Percentiles rank a stretch among this genome's conserved stretches.
phyloP scores from a whole-genome alignment of 305 asterid genomes.

The Ruellia speciosa region DNA sequence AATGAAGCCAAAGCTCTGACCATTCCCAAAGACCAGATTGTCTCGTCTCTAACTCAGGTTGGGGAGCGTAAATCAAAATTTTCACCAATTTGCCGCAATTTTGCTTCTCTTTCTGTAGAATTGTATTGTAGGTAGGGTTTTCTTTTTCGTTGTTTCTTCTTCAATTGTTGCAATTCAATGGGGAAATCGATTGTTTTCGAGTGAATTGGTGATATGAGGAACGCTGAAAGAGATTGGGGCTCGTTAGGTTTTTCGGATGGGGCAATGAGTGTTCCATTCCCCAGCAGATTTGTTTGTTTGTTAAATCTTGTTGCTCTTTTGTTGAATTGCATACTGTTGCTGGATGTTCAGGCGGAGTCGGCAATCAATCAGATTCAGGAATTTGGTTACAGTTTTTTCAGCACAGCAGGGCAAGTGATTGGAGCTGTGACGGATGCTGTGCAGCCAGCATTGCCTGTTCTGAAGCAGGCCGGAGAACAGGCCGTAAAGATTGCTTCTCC shows the following conservation, averaged over 20 bases:
- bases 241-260: background rate
- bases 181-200: background rate
- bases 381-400: constrained; percentile 45
- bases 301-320: background rate
- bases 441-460: constrained; percentile 73
- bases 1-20: constrained; percentile 58
- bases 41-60: constrained; percentile 84
- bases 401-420: constrained; percentile 44
- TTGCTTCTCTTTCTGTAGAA: too few relatives aligned
- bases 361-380: constrained; percentile 63
- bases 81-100: background rate
- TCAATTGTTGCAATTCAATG: background rate
- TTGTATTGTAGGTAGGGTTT: background rate
- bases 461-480: constrained; percentile 69
- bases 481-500: constrained; percentile 78
- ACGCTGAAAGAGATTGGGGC: background rate
- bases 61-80: background rate
- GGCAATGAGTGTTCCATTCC: background rate
- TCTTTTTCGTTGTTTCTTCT: background rate
- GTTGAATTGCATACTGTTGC: constrained; percentile 13
- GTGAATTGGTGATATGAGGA: constrained; percentile 1
- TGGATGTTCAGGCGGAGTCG: constrained; percentile 57
- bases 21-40: constrained; percentile 70
- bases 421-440: constrained; percentile 54
- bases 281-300: background rate